A percentile compares a stretch with the other conserved stretches of the same genome.
Evolutionary conservation across 2,329 filamentous ascomycete species (phyloP).

Genomic region (Grosmannia penicillata): DNA sequence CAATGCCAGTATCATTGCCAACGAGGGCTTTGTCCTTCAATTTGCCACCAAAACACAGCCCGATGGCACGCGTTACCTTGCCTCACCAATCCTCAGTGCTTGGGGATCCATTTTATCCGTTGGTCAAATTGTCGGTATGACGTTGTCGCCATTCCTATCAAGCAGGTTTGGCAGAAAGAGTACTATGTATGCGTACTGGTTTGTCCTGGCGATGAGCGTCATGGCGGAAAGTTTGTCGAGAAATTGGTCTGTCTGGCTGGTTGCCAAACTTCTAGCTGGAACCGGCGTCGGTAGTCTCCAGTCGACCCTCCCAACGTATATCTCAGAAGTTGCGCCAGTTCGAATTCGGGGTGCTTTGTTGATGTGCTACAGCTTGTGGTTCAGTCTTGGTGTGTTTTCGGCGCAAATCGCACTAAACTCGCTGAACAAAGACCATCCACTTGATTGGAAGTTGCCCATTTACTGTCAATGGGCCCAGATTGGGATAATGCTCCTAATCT

Average conservation of each 20-base stretch:
- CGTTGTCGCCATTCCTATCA: constrained; percentile 14
- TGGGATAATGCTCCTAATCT: constrained; percentile 23
- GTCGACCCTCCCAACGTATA: constrained; percentile 24
- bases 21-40: constrained; percentile 22
- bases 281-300: constrained; percentile 27
- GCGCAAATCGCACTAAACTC: constrained; percentile 24
- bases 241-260: constrained; percentile 24
- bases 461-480: constrained; percentile 30
- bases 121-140: constrained; percentile 24
- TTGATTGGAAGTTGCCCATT: constrained; percentile 23
- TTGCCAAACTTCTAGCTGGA: constrained; percentile 19
- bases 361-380: constrained; percentile 29
- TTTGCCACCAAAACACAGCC: constrained; percentile 16
- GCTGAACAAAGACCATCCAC: constrained; percentile 16
- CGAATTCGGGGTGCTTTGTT: constrained; percentile 23
- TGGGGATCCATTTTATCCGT: constrained; percentile 25
- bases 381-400: constrained; percentile 25
- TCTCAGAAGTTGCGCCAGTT: constrained; percentile 25
- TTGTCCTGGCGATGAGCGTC: constrained; percentile 19
- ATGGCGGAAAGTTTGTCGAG: constrained; percentile 21
- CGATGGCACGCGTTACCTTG: constrained; percentile 16
- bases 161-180: constrained; percentile 17
- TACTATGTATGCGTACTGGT: constrained; percentile 18
- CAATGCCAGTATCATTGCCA: constrained; percentile 22
- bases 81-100: constrained; percentile 19